phyloP scores from a whole-genome alignment of 257 asterid species.

The Petrea volubilis region DNA sequence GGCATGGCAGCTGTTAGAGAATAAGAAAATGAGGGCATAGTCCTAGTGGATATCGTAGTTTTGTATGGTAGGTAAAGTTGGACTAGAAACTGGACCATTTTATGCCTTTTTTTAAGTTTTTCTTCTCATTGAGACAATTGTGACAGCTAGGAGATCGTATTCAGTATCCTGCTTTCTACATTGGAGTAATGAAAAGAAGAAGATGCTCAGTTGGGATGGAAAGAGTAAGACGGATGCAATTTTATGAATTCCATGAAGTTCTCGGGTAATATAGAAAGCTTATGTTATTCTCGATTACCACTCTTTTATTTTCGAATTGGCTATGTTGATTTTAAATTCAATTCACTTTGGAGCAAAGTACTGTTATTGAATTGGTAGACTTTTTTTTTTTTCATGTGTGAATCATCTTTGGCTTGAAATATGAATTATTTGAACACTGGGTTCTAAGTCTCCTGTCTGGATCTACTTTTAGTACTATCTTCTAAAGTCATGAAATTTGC shows the following conservation, averaged over 20 bases:
- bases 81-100: constrained; percentile 15
- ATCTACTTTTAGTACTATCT: neutral
- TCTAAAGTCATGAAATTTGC: neutral
- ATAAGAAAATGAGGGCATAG: neutral
- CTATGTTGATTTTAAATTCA: constrained; percentile 4
- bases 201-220: constrained; percentile 70
- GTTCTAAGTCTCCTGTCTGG: constrained; percentile 3
- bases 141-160: constrained; percentile 68
- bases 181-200: constrained; percentile 78
- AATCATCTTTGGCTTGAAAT: neutral
- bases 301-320: neutral
- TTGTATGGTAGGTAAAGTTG: neutral
- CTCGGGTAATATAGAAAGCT: constrained; percentile 48
- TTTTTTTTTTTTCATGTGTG: neutral
- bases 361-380: neutral
- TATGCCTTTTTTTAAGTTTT: neutral
- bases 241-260: constrained; percentile 79
- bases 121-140: constrained; percentile 9
- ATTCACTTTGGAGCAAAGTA: constrained; percentile 4
- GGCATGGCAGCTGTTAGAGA: neutral
- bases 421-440: neutral
- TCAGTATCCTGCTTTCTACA: constrained; percentile 44
- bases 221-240: constrained; percentile 56
- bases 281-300: constrained; percentile 5
- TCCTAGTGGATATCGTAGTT: neutral